Evolutionary conservation across 2,329 filamentous ascomycete species (phyloP).

Genomic region (Ophiostoma quercus): DNA sequence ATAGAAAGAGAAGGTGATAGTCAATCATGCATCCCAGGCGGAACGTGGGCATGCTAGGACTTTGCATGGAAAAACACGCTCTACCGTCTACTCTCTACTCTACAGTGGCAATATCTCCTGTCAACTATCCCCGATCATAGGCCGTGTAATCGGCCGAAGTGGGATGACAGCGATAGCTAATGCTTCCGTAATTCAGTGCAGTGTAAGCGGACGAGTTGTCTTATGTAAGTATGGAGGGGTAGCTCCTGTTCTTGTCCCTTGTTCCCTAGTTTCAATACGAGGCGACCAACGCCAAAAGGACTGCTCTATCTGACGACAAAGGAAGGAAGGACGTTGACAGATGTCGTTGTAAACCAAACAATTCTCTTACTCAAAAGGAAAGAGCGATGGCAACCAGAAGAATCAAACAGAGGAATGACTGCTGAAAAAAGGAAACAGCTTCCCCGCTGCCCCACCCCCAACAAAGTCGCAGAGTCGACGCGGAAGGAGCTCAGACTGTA

Average conservation of each 20-base stretch:
- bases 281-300: no score
- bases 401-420: background rate
- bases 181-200: constrained; percentile 10
- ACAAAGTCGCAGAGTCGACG: constrained; percentile 13
- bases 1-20: background rate
- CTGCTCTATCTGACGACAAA: background rate
- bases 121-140: constrained; percentile 3
- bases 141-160: constrained; percentile 10
- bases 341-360: no score
- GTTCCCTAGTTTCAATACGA: background rate
- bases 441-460: constrained; percentile 21
- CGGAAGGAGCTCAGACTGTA: constrained; percentile 3
- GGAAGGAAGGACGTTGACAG: background rate
- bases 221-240: constrained; percentile 5
- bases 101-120: background rate
- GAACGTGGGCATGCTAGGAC: background rate
- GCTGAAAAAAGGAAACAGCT: constrained; percentile 13
- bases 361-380: background rate
- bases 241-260: background rate
- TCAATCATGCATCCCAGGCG: background rate
- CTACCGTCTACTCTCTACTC: background rate
- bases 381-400: background rate
- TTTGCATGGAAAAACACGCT: background rate
- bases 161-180: background rate
- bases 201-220: background rate